Evolutionary conservation across 164 flowering plant species (phyloP).

Genomic region (Brasenia schreberi): DNA sequence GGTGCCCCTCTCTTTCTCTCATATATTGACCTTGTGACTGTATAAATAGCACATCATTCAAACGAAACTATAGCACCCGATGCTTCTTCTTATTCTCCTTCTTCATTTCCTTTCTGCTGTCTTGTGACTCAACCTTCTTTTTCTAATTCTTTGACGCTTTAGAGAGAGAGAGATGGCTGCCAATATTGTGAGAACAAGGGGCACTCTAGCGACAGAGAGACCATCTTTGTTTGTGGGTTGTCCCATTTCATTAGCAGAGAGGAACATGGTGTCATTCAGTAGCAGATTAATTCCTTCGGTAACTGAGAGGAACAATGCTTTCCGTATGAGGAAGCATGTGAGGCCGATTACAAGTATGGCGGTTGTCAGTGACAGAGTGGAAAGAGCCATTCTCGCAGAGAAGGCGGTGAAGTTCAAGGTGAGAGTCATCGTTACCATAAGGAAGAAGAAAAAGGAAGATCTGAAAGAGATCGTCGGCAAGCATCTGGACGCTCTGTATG

Average conservation of each 20-base stretch:
- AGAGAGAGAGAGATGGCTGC: background rate
- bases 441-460: constrained; percentile 78
- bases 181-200: background rate
- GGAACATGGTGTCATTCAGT: background rate
- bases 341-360: constrained; percentile 21
- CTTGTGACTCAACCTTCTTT: no score
- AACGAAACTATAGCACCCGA: no score
- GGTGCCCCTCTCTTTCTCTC: no score
- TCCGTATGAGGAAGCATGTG: constrained; percentile 10
- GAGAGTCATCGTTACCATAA: constrained; percentile 72
- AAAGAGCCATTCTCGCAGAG: constrained; percentile 15
- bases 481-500: constrained; percentile 69
- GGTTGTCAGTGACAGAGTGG: constrained; percentile 47
- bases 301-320: constrained; percentile 2
- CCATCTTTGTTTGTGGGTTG: background rate
- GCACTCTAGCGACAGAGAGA: background rate
- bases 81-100: no score
- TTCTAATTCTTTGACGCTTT: no score
- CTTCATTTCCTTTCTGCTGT: no score
- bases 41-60: no score
- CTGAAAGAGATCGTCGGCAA: constrained; percentile 51
- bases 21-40: no score
- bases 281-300: background rate
- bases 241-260: background rate
- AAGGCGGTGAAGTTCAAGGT: constrained; percentile 61